phyloP scores from a whole-genome alignment of 75 land plant species.

The Cupressus sempervirens region DNA sequence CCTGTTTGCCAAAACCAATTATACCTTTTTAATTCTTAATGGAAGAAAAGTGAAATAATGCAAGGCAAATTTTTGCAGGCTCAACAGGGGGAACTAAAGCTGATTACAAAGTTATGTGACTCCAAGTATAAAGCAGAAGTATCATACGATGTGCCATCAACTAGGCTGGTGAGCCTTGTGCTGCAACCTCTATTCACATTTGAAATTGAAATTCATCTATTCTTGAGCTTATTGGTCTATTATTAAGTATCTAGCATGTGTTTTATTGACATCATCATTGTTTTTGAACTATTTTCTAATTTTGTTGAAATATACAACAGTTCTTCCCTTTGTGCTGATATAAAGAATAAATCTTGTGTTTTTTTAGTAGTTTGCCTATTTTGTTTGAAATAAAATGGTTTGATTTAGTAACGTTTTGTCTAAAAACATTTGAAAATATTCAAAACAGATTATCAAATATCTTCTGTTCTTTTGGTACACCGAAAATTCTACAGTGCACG shows the following conservation, averaged over 20 bases:
- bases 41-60: background rate
- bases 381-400: background rate
- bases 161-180: slow-evolving; percentile 47
- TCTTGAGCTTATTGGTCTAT: background rate
- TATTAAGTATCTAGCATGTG: background rate
- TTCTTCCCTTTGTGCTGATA: background rate
- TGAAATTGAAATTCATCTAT: background rate
- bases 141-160: slow-evolving; percentile 49
- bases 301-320: background rate
- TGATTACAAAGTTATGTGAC: slow-evolving; percentile 46
- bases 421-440: background rate
- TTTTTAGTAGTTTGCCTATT: background rate
- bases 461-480: background rate
- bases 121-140: slow-evolving; percentile 60
- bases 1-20: background rate
- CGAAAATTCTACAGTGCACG: background rate
- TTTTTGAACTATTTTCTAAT: background rate
- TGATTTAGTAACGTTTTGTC: background rate
- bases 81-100: slow-evolving; percentile 70
- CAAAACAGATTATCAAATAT: background rate
- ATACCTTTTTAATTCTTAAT: background rate
- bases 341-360: background rate
- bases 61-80: slow-evolving; percentile 33
- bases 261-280: background rate
- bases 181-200: background rate